These are phyloP conservation scores for Choiromyces venosus DNA, from an alignment of 495 filamentous ascomycete genomes.

Conservation along the genomic window DNA sequence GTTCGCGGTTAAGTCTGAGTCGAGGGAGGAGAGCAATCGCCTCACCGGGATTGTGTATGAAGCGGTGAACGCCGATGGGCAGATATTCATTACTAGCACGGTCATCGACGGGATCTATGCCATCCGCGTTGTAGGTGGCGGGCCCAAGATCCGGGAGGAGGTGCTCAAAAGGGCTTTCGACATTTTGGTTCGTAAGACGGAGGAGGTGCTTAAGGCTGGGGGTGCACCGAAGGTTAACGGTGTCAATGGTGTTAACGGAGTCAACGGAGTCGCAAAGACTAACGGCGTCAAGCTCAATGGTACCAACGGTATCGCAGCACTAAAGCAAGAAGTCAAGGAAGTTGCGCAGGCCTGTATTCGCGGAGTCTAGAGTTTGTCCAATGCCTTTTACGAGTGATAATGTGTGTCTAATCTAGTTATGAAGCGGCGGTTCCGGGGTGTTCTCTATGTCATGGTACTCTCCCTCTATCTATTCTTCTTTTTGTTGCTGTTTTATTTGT, in stretches of 20 bases:
- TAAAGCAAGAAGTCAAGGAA: background rate
- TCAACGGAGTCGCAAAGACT: background rate
- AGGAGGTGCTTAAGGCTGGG: slow-evolving; percentile 50
- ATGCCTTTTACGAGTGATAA: background rate
- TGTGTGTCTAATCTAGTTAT: background rate
- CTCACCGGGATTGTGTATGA: slow-evolving; percentile 77
- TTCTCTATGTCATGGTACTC: no score
- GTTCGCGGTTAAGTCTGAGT: slow-evolving; percentile 52
- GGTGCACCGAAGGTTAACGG: background rate
- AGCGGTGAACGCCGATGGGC: slow-evolving; percentile 63
- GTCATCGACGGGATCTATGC: slow-evolving; percentile 70
- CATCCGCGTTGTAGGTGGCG: slow-evolving; percentile 71
- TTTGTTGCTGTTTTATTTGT: no score
- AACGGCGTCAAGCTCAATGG: background rate
- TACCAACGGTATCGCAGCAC: background rate
- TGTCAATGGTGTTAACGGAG: background rate
- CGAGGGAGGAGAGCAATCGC: slow-evolving; percentile 50
- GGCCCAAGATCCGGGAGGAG: slow-evolving; percentile 62
- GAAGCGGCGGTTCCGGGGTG: background rate
- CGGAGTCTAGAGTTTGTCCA: background rate
- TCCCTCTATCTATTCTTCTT: no score
- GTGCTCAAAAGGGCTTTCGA: slow-evolving; percentile 70
- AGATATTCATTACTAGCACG: slow-evolving; percentile 79
- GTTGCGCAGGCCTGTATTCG: background rate
- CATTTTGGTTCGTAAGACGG: slow-evolving; percentile 63